Evolutionary conservation across 352 stramenopile species (phyloP).

Genomic region (Elongisporangium undulatum): DNA sequence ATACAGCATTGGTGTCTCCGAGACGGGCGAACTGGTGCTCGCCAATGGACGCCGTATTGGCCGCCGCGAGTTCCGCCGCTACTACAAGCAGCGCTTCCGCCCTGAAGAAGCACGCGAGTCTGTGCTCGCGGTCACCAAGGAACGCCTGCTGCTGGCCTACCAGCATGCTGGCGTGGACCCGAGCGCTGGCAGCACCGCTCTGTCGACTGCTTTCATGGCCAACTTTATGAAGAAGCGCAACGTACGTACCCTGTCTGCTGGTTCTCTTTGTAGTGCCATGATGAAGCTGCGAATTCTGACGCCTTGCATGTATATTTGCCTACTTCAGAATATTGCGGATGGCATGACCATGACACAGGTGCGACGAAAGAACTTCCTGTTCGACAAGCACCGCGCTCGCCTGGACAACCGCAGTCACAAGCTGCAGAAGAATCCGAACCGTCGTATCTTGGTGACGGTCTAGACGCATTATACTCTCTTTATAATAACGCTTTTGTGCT

Average conservation of each 20-base stretch:
- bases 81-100: constrained; percentile 89
- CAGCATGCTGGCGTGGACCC: constrained; percentile 65
- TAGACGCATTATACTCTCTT: constrained; percentile 28
- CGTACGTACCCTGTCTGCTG: constrained; percentile 19
- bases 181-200: constrained; percentile 42
- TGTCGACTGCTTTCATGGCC: constrained; percentile 77
- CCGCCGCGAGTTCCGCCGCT: constrained; percentile 85
- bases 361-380: constrained; percentile 64
- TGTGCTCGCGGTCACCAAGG: constrained; percentile 75
- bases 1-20: constrained; percentile 69
- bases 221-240: constrained; percentile 81
- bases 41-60: constrained; percentile 79
- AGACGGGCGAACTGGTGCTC: constrained; percentile 88
- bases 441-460: constrained; percentile 67
- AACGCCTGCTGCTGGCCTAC: constrained; percentile 72
- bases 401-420: constrained; percentile 84
- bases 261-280: not conserved
- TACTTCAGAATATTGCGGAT: constrained; percentile 60
- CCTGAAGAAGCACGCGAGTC: constrained; percentile 70
- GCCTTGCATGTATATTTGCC: constrained; percentile 5
- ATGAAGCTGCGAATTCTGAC: not conserved
- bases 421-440: constrained; percentile 81
- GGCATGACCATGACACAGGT: constrained; percentile 69
- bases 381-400: constrained; percentile 76
- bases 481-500: constrained; percentile 3